Evolutionary conservation across 2,329 filamentous ascomycete species (phyloP), one percentile per base, ranked within the genome.

Genomic region (Teratosphaeria epicoccoides): DNA sequence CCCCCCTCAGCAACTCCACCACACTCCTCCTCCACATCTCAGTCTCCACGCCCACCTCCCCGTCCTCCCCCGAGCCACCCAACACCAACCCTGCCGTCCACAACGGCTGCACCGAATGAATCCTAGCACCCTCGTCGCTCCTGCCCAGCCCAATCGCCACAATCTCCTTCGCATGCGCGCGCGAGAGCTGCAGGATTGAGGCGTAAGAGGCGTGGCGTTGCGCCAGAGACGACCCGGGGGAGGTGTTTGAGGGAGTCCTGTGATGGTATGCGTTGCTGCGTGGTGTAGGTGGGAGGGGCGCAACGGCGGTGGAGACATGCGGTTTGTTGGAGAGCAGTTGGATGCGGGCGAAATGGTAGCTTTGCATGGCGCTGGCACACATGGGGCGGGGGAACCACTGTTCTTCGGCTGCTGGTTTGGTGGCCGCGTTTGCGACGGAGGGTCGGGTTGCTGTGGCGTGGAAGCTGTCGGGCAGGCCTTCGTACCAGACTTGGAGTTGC

Each of bases 351-450:
- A 84, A 83, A 59, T 84, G 78, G 57, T 82, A 84, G 53, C 75
- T 76, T 59, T 83, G 80, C 75, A 84, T 84, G 1, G 80, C 80
- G 2, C 81, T 80, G 0, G 78, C 80, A 65, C 81, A 85, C 73
- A 84, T 77, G 0, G 81, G 74, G 0, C 80, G 71, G 49, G 76
- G 75, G 63, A 82, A 83, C 80, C 82, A 85, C 11, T 82, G 73
- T 60, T 83, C 78, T 66, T 73, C 63, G 24, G 62, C 56, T 28
- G 52, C 55, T 33, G 28, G 9, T 24, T 24, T 26, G 45, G 48
- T 47, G 22, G 40, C 23, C 24, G 50, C 22, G 11, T 37, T 23
- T 24, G 50, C 44, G 68, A 24, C 26, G 4, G 69, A 14, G 73
- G 70, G 22, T 78, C 68, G 43, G 73, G 59, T 70, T 7, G 76